These are phyloP conservation scores for Nothophaeocryptopus gaeumannii DNA, from an alignment of 2,329 filamentous ascomycete species.

Conservation along the genomic window DNA sequence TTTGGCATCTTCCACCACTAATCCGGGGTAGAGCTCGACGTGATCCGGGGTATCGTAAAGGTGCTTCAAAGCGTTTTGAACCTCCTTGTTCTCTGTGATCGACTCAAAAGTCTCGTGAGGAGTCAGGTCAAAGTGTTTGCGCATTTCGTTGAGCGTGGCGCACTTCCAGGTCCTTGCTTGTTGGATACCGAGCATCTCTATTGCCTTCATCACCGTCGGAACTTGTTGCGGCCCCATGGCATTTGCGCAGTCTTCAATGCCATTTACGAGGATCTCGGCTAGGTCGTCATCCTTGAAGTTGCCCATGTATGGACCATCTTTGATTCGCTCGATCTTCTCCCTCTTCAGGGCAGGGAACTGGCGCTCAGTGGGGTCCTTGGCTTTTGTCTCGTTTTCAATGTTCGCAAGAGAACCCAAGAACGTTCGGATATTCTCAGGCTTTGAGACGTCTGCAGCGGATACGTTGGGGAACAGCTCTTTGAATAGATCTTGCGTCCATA, in stretches of 20 bases:
- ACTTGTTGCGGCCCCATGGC: conserved; percentile 60
- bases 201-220: conserved; percentile 55
- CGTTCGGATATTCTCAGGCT: conserved; percentile 28
- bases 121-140: conserved; percentile 60
- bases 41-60: conserved; percentile 63
- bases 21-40: conserved; percentile 67
- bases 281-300: conserved; percentile 59
- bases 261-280: conserved; percentile 53
- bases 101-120: conserved; percentile 57
- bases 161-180: conserved; percentile 62
- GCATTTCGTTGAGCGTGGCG: conserved; percentile 63
- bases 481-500: conserved; percentile 44
- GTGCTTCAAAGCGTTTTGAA: conserved; percentile 55
- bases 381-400: conserved; percentile 29
- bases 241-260: conserved; percentile 61
- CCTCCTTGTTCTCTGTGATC: conserved; percentile 57
- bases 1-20: conserved; percentile 61
- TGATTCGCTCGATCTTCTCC: conserved; percentile 28
- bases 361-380: conserved; percentile 31
- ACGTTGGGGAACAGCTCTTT: conserved; percentile 31
- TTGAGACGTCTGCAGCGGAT: conserved; percentile 23
- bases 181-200: conserved; percentile 63
- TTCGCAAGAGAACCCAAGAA: conserved; percentile 32
- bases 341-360: conserved; percentile 35
- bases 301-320: conserved; percentile 43